A percentile compares a stretch with the other conserved stretches of the same genome.
Evolutionary conservation across 2,329 filamentous ascomycete genomes (phyloP).

Genomic region (Xylariaceae sp.): DNA sequence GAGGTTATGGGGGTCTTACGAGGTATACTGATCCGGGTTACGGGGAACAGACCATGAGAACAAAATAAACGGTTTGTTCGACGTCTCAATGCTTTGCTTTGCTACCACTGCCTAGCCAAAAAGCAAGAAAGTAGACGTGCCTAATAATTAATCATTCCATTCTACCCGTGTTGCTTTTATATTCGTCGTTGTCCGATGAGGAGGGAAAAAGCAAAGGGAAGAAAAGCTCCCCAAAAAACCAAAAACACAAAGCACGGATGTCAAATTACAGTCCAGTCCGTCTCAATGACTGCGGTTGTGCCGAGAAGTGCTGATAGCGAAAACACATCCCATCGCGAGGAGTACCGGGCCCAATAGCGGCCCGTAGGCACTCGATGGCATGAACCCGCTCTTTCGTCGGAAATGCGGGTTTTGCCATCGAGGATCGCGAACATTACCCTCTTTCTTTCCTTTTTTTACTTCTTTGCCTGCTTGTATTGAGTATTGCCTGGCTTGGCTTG

Average conservation of each 20-base stretch:
- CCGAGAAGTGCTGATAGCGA: constrained; percentile 98
- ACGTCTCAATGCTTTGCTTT: constrained; percentile 1
- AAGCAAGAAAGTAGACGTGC: constrained; percentile 1
- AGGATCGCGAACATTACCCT: constrained; percentile 36
- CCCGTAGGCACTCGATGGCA: constrained; percentile 33
- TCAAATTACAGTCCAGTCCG: constrained; percentile 96
- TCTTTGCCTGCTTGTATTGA: not conserved
- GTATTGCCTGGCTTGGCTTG: too few relatives aligned
- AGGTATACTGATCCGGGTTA: constrained; percentile 4
- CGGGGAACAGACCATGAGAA: constrained; percentile 4
- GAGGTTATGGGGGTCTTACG: constrained; percentile 8
- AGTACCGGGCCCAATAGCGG: constrained; percentile 33
- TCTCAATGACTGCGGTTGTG: constrained; percentile 83
- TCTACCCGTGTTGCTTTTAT: constrained; percentile 7
- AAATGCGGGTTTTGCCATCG: constrained; percentile 22
- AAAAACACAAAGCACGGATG: constrained; percentile 88
- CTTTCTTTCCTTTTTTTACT: not conserved
- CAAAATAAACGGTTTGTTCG: constrained; percentile 9
- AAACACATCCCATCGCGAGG: constrained; percentile 38
- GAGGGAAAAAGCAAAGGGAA: not conserved
- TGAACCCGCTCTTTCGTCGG: constrained; percentile 14
- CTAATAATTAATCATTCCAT: constrained; percentile 18
- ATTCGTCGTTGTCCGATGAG: not conserved
- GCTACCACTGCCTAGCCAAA: constrained; percentile 1
- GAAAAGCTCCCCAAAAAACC: too few relatives aligned